Percentiles rank a stretch among this genome's conserved stretches.
These are phyloP conservation scores for Rhodotorula graminis DNA, from an alignment of 768 basidiomycete genomes.

Conservation along the genomic window DNA sequence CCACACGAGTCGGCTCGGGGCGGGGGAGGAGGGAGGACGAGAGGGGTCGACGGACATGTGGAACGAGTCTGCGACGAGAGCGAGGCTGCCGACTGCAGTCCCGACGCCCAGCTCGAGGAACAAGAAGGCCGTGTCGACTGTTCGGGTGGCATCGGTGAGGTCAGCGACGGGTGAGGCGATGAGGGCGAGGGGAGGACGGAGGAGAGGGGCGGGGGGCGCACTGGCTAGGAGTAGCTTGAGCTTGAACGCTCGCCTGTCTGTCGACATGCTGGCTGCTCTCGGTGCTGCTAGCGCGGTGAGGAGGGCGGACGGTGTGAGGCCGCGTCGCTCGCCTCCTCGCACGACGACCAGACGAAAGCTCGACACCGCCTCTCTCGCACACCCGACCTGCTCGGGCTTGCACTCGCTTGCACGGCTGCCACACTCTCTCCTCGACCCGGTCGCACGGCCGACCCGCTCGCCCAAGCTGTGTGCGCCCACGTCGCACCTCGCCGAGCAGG, in stretches of 20 bases:
- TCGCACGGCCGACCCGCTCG: too few relatives aligned
- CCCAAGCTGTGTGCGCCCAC: too few relatives aligned
- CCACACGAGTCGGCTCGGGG: too few relatives aligned
- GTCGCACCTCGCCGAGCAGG: too few relatives aligned
- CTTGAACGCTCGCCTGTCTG: conserved; percentile 33
- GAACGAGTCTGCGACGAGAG: conserved; percentile 88
- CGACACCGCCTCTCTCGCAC: too few relatives aligned
- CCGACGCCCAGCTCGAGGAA: conserved; percentile 78
- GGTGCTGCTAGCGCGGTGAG: not conserved
- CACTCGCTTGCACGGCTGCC: too few relatives aligned
- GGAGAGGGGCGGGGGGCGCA: not conserved
- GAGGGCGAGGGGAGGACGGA: not conserved
- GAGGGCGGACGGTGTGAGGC: too few relatives aligned
- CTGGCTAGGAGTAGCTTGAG: conserved; percentile 34
- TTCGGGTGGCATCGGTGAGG: conserved; percentile 36
- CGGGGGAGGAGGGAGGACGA: too few relatives aligned
- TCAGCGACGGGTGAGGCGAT: not conserved
- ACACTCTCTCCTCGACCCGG: too few relatives aligned
- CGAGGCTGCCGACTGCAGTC: conserved; percentile 46
- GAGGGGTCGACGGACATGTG: conserved; percentile 66
- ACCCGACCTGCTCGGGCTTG: too few relatives aligned
- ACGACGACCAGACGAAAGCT: too few relatives aligned
- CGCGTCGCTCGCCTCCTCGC: not conserved
- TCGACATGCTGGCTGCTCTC: conserved; percentile 3
- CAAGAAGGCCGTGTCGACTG: conserved; percentile 80